A percentile compares a stretch with the other conserved stretches of the same genome.
Conservation (phyloP, 2,329 filamentous ascomycete species). For the Neofusicoccum ribis region DNA sequence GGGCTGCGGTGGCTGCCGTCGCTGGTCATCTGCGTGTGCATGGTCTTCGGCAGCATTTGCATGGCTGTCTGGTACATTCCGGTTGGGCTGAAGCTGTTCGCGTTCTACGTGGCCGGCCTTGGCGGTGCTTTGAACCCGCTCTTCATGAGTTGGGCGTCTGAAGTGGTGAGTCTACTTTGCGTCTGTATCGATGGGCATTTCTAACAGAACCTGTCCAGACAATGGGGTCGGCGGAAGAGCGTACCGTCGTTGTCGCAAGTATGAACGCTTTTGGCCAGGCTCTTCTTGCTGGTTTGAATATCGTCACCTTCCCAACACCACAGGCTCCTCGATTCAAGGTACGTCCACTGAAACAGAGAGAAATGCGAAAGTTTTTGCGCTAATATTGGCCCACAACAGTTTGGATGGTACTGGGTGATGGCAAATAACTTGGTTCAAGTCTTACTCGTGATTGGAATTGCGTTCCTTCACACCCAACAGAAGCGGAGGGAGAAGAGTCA, state of each 20-base stretch:
- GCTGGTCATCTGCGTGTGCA: not conserved
- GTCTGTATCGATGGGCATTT: no score
- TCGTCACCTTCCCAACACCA: not conserved
- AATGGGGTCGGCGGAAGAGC: not conserved
- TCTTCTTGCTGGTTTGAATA: not conserved
- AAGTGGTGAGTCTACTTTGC: not conserved
- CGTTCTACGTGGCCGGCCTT: not conserved
- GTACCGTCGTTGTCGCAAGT: not conserved
- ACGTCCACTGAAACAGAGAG: not conserved
- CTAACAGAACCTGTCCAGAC: not conserved
- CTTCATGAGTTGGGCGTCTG: constrained; percentile 1
- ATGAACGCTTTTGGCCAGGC: constrained; percentile 4
- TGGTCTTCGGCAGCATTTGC: not conserved
- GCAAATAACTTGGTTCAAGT: not conserved
- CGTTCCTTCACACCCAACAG: not conserved
- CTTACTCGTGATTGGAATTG: not conserved
- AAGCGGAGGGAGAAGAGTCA: not conserved
- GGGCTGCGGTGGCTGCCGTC: not conserved
- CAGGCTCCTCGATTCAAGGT: constrained; percentile 2
- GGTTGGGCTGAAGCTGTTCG: not conserved
- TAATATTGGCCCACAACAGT: not conserved
- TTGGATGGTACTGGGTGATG: constrained; percentile 10
- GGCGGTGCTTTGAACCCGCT: not conserved
- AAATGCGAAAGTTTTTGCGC: not conserved
- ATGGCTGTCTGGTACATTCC: constrained; percentile 1